Evolutionary conservation across 495 filamentous ascomycete genomes (phyloP), one percentile per base, ranked within the genome.

Genomic region (Penicillium waksmanii): DNA sequence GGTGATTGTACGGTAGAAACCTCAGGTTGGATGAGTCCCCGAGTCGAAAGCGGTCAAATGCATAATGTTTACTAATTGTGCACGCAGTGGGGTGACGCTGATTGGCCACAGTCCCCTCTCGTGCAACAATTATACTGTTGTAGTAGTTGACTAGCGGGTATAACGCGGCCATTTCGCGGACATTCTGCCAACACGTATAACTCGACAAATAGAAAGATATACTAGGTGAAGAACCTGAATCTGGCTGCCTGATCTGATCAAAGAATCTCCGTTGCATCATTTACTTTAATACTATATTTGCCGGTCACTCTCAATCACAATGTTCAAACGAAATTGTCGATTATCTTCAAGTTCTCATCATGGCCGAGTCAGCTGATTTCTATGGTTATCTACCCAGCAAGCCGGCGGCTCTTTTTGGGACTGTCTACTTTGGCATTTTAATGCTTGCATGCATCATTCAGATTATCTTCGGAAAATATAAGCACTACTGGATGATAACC

Each of bases 311-410:
- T 44, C 42, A 10, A 17, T 18, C 42, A 44, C 42, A n/a, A 31
- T 31, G 27, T 3, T 9, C 6, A 9, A 31, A 31, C 27, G 8
- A 31, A 31, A 9, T 31, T 31, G 8, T 31, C 6, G 27, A 31
- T 31, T 31, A 18, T 44, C 2, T 44, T 18, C 52, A 23, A 21
- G 9, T 25, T 55, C 23, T 19, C 54, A 51, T 25, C 46, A 57
- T 57, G 44, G 18, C 15, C 40, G 44, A 57, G 10, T 40, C 27
- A 27, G 31, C 31, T 9, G 55, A 57, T 57, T 12, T 50, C 7
- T 57, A 57, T 31, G 55, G 55, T 12, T 57, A 57, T 17, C 23
- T 57, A 6, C 55, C 55, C n/a, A 51, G 46, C 55, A 50, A 49
- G 9, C 46, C 33, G 33, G 44, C 46, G 38, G 44, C 55, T 2